A percentile compares a stretch with the other conserved stretches of the same genome.
These are phyloP conservation scores for Penicillium decumbens DNA, from an alignment of 2,329 filamentous ascomycete genomes.

Conservation along the genomic window DNA sequence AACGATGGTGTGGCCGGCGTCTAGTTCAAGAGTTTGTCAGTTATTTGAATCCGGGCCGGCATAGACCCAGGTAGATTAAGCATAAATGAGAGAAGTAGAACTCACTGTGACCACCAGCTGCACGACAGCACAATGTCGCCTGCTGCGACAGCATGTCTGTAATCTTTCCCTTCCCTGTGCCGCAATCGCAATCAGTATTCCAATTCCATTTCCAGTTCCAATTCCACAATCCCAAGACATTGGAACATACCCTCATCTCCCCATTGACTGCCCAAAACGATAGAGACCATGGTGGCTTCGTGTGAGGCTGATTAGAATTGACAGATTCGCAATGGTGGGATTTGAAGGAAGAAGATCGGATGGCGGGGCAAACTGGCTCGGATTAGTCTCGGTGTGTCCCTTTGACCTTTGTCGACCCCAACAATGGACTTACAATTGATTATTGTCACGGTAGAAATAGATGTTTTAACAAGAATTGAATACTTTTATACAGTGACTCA, in stretches of 20 bases:
- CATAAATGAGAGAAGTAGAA: slow-evolving; percentile 6
- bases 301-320: slow-evolving; percentile 2
- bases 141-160: slow-evolving; percentile 46
- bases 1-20: slow-evolving; percentile 49
- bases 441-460: background rate
- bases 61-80: background rate
- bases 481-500: slow-evolving; percentile 5
- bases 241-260: slow-evolving; percentile 43
- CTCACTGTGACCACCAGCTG: slow-evolving; percentile 46
- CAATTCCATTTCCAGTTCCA: background rate
- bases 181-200: slow-evolving; percentile 3
- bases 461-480: background rate
- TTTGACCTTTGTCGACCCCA: background rate
- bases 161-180: slow-evolving; percentile 46
- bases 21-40: slow-evolving; percentile 16
- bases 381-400: slow-evolving; percentile 15
- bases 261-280: slow-evolving; percentile 47
- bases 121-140: slow-evolving; percentile 43
- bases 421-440: slow-evolving; percentile 1
- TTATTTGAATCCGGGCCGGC: background rate
- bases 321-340: slow-evolving; percentile 9
- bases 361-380: slow-evolving; percentile 19
- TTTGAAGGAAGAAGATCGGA: slow-evolving; percentile 18
- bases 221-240: slow-evolving; percentile 1
- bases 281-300: slow-evolving; percentile 35